Evolutionary conservation across 176 grass and related monocot species (phyloP).

Genomic region (Avena eriantha): DNA sequence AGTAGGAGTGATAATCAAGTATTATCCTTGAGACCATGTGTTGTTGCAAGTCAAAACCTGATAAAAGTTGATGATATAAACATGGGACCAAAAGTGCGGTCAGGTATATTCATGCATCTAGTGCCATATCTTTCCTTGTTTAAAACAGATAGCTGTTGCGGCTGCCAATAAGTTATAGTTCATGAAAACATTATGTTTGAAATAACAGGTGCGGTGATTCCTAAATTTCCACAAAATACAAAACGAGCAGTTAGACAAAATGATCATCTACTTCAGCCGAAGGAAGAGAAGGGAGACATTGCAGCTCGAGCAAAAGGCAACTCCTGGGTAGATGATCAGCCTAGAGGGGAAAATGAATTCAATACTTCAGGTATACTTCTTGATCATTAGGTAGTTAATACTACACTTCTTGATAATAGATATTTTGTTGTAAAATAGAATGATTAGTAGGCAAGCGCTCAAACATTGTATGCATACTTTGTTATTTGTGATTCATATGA

Average conservation of each 20-base stretch:
- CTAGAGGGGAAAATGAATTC: not conserved
- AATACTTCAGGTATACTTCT: conserved; percentile 41
- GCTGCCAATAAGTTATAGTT: not conserved
- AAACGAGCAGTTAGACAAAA: not conserved
- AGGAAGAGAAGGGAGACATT: conserved; percentile 3
- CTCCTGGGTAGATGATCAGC: not conserved
- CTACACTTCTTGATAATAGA: not conserved
- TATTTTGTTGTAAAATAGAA: not conserved
- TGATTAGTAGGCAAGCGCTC: conserved; percentile 3
- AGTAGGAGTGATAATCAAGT: conserved; percentile 25
- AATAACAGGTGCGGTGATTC: not conserved
- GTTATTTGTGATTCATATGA: not conserved
- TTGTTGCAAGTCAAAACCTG: conserved; percentile 3
- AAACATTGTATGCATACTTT: not conserved
- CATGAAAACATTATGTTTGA: not conserved
- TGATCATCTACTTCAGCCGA: conserved; percentile 6
- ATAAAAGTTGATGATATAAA: conserved; percentile 24
- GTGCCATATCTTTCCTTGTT: conserved; percentile 13
- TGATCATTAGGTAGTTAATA: not conserved
- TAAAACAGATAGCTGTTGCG: not conserved
- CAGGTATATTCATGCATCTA: conserved; percentile 33
- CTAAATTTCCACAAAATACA: conserved; percentile 2
- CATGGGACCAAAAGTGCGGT: not conserved
- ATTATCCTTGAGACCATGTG: conserved; percentile 3
- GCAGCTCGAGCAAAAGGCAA: conserved; percentile 19